phyloP scores from a whole-genome alignment of 73 alveolate genomes.

The Blepharisma stoltei region DNA sequence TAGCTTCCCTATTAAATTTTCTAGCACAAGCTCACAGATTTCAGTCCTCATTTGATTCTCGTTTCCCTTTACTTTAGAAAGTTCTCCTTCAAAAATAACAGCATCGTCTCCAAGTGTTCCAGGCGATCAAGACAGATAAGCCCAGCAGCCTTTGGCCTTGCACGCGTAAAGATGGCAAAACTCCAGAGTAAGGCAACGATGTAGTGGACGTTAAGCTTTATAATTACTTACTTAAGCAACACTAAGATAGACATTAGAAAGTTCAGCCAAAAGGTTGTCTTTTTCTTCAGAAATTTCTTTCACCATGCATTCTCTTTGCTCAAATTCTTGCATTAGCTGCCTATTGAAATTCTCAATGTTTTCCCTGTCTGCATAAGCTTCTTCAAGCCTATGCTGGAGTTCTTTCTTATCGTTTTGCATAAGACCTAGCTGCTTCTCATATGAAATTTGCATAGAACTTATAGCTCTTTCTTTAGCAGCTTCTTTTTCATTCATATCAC shows the following conservation, averaged over 20 bases:
- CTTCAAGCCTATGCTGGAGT: background rate
- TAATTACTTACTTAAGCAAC: too few relatives aligned
- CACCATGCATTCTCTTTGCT: too few relatives aligned
- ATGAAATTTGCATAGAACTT: slow-evolving; percentile 19
- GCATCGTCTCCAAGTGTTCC: too few relatives aligned
- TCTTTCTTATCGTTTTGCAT: background rate
- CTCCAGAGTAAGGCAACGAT: too few relatives aligned
- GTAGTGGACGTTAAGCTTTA: too few relatives aligned
- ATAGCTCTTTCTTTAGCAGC: slow-evolving; percentile 6
- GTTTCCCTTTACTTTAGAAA: background rate
- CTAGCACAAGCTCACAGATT: background rate
- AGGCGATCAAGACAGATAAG: too few relatives aligned
- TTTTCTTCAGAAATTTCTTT: background rate
- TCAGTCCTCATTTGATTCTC: background rate
- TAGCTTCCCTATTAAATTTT: background rate
- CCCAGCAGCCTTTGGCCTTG: too few relatives aligned
- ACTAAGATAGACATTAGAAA: too few relatives aligned
- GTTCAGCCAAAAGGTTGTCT: background rate
- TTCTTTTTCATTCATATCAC: slow-evolving; percentile 7
- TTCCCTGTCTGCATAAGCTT: background rate
- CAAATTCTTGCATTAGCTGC: too few relatives aligned
- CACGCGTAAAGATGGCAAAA: too few relatives aligned
- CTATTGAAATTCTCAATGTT: background rate
- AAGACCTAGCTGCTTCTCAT: background rate
- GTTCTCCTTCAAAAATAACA: too few relatives aligned